These are phyloP conservation scores for Botryotinia globosa DNA, from an alignment of 2,329 filamentous ascomycete species.

Conservation along the genomic window DNA sequence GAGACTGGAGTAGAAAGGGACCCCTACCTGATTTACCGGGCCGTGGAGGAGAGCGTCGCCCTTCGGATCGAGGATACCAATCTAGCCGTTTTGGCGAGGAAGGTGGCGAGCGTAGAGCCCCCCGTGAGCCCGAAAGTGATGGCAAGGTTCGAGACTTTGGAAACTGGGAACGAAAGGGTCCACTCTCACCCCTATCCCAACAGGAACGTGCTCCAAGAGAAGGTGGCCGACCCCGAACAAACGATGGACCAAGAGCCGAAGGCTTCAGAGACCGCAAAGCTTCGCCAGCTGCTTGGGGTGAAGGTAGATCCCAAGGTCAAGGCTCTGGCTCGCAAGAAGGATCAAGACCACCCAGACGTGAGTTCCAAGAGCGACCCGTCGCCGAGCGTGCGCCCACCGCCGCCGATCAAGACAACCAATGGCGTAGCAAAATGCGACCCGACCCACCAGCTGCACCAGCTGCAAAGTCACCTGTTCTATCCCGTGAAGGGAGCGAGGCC, in stretches of 20 bases:
- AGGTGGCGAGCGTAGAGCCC: conserved; percentile 68
- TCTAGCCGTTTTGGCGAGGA: conserved; percentile 42
- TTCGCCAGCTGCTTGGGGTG: conserved; percentile 76
- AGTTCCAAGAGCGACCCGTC: conserved; percentile 67
- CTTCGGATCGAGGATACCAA: conserved; percentile 49
- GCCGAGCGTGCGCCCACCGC: conserved; percentile 74
- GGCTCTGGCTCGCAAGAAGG: conserved; percentile 60
- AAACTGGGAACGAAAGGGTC: conserved; percentile 95
- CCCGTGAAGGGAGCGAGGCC: conserved; percentile 72
- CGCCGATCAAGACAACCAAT: conserved; percentile 88
- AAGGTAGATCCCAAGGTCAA: conserved; percentile 48
- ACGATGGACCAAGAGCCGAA: conserved; percentile 58
- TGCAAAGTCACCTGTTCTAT: conserved; percentile 60
- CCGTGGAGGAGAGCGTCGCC: conserved; percentile 48
- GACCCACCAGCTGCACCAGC: conserved; percentile 48
- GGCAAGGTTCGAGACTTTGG: conserved; percentile 76
- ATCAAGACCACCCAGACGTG: conserved; percentile 74
- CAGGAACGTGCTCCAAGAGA: conserved; percentile 55
- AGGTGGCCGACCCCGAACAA: conserved; percentile 55
- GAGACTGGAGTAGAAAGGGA: conserved; percentile 90
- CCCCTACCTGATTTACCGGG: conserved; percentile 73
- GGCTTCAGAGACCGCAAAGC: conserved; percentile 60
- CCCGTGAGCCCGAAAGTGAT: conserved; percentile 64
- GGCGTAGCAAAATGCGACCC: conserved; percentile 89
- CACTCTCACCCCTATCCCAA: conserved; percentile 68